phyloP scores from a whole-genome alignment of 768 basidiomycete species.

The Podaxis sp. region DNA sequence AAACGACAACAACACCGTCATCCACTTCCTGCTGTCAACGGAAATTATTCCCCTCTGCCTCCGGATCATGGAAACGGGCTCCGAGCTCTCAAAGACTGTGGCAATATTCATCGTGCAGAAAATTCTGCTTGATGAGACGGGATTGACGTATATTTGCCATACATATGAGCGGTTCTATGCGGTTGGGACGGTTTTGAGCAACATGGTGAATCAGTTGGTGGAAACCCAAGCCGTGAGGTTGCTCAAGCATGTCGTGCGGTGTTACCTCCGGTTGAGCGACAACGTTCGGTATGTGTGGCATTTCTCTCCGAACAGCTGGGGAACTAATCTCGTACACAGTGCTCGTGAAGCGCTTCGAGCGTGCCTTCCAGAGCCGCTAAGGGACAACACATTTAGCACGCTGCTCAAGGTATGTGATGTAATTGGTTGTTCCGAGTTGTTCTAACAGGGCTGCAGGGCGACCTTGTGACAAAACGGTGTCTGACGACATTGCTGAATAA shows the following conservation, averaged over 20 bases:
- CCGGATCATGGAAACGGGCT: conserved; percentile 99
- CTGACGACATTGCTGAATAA: conserved; percentile 88
- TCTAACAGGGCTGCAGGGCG: conserved; percentile 56
- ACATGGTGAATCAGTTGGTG: conserved; percentile 98
- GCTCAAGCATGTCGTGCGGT: conserved; percentile 96
- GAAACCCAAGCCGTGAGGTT: conserved; percentile 96
- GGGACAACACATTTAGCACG: conserved; percentile 89
- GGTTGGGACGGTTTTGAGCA: conserved; percentile 95
- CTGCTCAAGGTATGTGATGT: conserved; percentile 72
- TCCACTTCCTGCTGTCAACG: conserved; percentile 97
- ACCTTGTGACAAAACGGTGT: conserved; percentile 97
- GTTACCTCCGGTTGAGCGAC: conserved; percentile 94
- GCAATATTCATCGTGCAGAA: conserved; percentile 99
- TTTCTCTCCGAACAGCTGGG: not conserved
- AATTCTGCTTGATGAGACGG: conserved; percentile 94
- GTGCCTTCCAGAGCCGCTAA: conserved; percentile 92
- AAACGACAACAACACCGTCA: conserved; percentile 99
- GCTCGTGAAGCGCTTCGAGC: conserved; percentile 95
- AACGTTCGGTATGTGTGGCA: conserved; percentile 73
- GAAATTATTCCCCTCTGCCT: conserved; percentile 99
- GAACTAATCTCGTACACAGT: conserved; percentile 37
- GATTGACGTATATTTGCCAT: conserved; percentile 97
- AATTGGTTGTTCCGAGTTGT: not conserved
- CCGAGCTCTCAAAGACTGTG: conserved; percentile 97
- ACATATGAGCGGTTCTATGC: conserved; percentile 99